Conservation (phyloP, 352 stramenopile species). For the Peronospora farinosa region DNA sequence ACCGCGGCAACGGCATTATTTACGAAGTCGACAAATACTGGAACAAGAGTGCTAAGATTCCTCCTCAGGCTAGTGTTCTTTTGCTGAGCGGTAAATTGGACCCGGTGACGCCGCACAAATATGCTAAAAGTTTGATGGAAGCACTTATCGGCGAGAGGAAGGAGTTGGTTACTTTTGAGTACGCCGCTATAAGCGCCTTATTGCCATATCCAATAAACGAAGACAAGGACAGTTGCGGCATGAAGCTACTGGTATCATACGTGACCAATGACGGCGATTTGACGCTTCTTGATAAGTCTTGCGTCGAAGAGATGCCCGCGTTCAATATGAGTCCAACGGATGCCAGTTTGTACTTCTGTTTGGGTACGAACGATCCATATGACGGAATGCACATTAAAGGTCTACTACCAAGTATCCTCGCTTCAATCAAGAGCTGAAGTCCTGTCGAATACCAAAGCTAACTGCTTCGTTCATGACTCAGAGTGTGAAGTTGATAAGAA, state of each 20-base stretch:
- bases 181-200: constrained; percentile 34
- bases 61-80: constrained; percentile 34
- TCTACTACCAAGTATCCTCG: too few relatives aligned
- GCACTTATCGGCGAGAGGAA: constrained; percentile 31
- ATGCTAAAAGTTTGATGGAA: constrained; percentile 34
- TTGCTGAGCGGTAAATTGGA: constrained; percentile 48
- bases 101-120: constrained; percentile 47
- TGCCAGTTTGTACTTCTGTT: background rate
- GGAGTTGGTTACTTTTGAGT: constrained; percentile 40
- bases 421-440: too few relatives aligned
- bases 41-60: constrained; percentile 44
- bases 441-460: too few relatives aligned
- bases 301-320: constrained; percentile 27
- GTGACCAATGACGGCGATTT: constrained; percentile 34
- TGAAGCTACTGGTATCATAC: constrained; percentile 40
- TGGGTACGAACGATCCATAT: background rate
- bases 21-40: constrained; percentile 55
- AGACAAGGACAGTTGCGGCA: constrained; percentile 33
- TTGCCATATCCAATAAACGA: constrained; percentile 26
- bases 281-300: constrained; percentile 37
- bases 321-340: background rate
- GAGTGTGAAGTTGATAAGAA: too few relatives aligned
- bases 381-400: background rate
- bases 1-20: constrained; percentile 23
- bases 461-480: too few relatives aligned